phyloP scores from a whole-genome alignment of 2,329 filamentous ascomycete genomes.

The Neonectria faginata region DNA sequence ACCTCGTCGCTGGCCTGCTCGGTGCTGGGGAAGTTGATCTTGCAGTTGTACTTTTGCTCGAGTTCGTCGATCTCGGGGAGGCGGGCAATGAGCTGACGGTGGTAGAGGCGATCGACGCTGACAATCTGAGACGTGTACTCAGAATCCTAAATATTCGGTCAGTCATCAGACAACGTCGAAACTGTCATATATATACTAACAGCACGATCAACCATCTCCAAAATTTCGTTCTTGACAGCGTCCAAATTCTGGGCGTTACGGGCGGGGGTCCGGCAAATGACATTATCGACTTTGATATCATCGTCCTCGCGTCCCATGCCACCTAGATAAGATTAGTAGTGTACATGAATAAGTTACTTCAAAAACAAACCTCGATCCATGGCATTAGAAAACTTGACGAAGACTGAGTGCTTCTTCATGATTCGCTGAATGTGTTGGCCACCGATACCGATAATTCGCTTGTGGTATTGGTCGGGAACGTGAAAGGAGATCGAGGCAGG shows the following conservation, averaged over 20 bases:
- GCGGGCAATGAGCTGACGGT: slow-evolving; percentile 90
- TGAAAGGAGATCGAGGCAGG: slow-evolving; percentile 99
- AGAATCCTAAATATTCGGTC: slow-evolving; percentile 73
- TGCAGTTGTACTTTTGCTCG: slow-evolving; percentile 99
- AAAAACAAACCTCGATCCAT: slow-evolving; percentile 83
- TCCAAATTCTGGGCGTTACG: slow-evolving; percentile 97
- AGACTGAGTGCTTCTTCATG: slow-evolving; percentile 99
- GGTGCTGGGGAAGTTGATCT: slow-evolving; percentile 97
- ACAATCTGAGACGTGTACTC: slow-evolving; percentile 97
- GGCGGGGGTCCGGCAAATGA: slow-evolving; percentile 96
- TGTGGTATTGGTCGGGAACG: slow-evolving; percentile 98
- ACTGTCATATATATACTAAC: slow-evolving; percentile 59
- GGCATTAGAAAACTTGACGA: slow-evolving; percentile 99
- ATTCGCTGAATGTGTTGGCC: slow-evolving; percentile 99
- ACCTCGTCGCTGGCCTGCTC: slow-evolving; percentile 97
- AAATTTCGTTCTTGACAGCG: slow-evolving; percentile 97
- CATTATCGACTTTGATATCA: slow-evolving; percentile 98
- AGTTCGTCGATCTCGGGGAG: slow-evolving; percentile 91
- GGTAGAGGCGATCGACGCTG: slow-evolving; percentile 93
- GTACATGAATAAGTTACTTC: neutral
- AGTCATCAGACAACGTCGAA: neutral
- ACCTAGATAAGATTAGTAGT: slow-evolving; percentile 47
- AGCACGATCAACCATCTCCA: slow-evolving; percentile 98
- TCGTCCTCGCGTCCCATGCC: slow-evolving; percentile 94
- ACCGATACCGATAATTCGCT: slow-evolving; percentile 98